Evolutionary conservation across 306 rosid genomes (phyloP).

Genomic region (Malus domestica): ASM211411v1 NC_041804.1:2410001-2410500

Average conservation of each 20-base stretch:
- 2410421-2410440: conserved; percentile 18
- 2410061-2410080: neutral
- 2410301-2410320: conserved; percentile 36
- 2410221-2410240: conserved; percentile 47
- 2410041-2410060: neutral
- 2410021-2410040: too few relatives aligned
- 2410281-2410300: conserved; percentile 28
- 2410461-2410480: conserved; percentile 92
- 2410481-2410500: conserved; percentile 99
- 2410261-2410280: conserved; percentile 39
- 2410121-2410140: conserved; percentile 1
- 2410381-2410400: conserved; percentile 58
- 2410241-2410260: conserved; percentile 22
- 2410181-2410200: conserved; percentile 33
- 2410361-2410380: conserved; percentile 62
- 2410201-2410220: conserved; percentile 34
- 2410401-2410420: conserved; percentile 36
- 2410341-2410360: conserved; percentile 46
- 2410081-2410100: neutral
- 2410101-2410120: conserved; percentile 8
- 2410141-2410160: conserved; percentile 27
- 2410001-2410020: too few relatives aligned
- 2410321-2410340: conserved; percentile 31
- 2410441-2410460: conserved; percentile 92
- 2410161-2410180: conserved; percentile 17